These are phyloP conservation scores for Pilaira anomala DNA, from an alignment of 192 early-diverging fungal species.

Conservation along the genomic window DNA sequence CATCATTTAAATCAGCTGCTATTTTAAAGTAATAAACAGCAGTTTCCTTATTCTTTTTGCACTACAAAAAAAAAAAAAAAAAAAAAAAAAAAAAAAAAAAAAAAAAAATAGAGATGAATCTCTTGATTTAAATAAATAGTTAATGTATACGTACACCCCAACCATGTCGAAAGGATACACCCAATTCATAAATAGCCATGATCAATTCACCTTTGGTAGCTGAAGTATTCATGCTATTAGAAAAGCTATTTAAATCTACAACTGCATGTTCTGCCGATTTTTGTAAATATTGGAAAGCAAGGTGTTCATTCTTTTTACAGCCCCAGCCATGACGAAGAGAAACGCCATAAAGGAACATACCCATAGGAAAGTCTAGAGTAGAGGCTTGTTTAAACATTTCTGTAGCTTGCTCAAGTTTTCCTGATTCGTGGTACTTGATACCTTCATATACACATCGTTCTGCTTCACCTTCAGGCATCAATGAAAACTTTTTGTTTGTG, in stretches of 20 bases:
- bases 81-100: neutral
- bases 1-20: constrained; percentile 57
- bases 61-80: constrained; percentile 1
- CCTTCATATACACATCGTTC: constrained; percentile 65
- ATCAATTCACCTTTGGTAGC: constrained; percentile 67
- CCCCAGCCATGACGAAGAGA: constrained; percentile 81
- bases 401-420: constrained; percentile 68
- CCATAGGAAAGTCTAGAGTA: constrained; percentile 61
- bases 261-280: constrained; percentile 70
- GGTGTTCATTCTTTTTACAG: constrained; percentile 63
- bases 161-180: constrained; percentile 72
- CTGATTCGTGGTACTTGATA: constrained; percentile 69
- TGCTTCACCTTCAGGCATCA: constrained; percentile 24
- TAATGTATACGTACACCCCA: constrained; percentile 65
- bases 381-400: constrained; percentile 68
- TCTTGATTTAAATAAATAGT: too few species aligned
- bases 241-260: constrained; percentile 48
- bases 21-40: constrained; percentile 81
- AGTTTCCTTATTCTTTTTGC: constrained; percentile 56
- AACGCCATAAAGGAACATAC: constrained; percentile 79
- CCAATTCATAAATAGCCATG: constrained; percentile 79
- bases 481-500: neutral
- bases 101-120: too few species aligned
- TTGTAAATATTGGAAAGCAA: constrained; percentile 69
- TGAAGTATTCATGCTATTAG: constrained; percentile 38